Percentiles rank a stretch among this genome's conserved stretches.
Conservation (phyloP, 202 grass and related monocot species). For the Hordeum pubiflorum region DNA sequence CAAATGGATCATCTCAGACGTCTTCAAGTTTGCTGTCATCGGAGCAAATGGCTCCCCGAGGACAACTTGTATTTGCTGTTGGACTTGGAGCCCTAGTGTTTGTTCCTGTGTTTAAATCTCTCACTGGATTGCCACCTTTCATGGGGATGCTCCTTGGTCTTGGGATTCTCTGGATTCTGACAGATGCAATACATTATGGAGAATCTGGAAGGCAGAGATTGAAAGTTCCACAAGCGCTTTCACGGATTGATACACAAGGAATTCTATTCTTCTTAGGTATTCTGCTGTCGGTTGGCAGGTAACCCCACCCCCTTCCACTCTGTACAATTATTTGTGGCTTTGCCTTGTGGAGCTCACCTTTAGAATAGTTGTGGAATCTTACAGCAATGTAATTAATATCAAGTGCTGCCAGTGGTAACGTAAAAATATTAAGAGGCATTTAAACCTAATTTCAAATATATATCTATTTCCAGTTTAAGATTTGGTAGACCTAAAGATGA, state of each 20-base stretch:
- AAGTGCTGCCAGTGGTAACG: background rate
- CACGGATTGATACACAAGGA: slow-evolving; percentile 90
- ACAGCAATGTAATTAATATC: background rate
- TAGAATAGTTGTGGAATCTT: background rate
- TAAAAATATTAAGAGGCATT: background rate
- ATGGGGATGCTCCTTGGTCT: slow-evolving; percentile 90
- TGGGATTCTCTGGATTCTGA: slow-evolving; percentile 83
- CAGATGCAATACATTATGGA: slow-evolving; percentile 88
- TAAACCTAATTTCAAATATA: background rate
- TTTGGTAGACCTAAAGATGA: background rate
- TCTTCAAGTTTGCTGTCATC: slow-evolving; percentile 59
- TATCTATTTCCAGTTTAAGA: background rate
- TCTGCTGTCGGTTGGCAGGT: slow-evolving; percentile 80
- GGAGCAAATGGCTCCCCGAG: slow-evolving; percentile 89
- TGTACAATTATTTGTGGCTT: background rate
- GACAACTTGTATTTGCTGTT: slow-evolving; percentile 78
- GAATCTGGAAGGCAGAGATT: slow-evolving; percentile 73
- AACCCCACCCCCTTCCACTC: background rate
- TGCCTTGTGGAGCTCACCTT: background rate
- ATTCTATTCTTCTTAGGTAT: slow-evolving; percentile 93
- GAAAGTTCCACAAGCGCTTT: slow-evolving; percentile 90
- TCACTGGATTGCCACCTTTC: slow-evolving; percentile 84
- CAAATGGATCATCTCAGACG: slow-evolving; percentile 56
- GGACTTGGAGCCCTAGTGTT: slow-evolving; percentile 73
- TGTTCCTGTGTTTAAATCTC: slow-evolving; percentile 79